Conservation (phyloP, 164 flowering plant genomes). For the Sextonia rubra region DNA sequence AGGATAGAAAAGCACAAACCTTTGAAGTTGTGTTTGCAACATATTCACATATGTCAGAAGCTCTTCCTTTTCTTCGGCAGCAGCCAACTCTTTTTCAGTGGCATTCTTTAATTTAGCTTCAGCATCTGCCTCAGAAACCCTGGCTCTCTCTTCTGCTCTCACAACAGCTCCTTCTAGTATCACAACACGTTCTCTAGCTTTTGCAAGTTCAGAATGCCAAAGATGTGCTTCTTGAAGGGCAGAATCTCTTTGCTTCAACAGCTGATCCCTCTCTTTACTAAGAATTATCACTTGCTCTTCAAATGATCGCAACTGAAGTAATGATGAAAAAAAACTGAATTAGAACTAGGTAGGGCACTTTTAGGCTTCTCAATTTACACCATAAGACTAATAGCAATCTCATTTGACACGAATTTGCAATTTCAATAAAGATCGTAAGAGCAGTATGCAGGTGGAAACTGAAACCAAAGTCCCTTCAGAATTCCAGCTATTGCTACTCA, state of each 20-base stretch:
- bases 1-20: conserved; percentile 40
- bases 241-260: conserved; percentile 76
- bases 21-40: conserved; percentile 72
- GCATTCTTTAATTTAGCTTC: conserved; percentile 77
- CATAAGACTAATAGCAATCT: too few relatives aligned
- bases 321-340: too few relatives aligned
- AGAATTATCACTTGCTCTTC: conserved; percentile 54
- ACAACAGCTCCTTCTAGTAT: conserved; percentile 85
- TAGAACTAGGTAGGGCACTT: too few relatives aligned
- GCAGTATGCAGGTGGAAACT: too few relatives aligned
- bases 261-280: conserved; percentile 62
- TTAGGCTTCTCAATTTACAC: too few relatives aligned
- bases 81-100: conserved; percentile 53
- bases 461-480: too few relatives aligned
- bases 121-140: conserved; percentile 70
- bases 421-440: too few relatives aligned
- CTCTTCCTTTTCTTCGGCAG: conserved; percentile 70
- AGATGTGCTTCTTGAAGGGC: conserved; percentile 78
- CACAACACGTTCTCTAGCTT: conserved; percentile 87
- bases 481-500: too few relatives aligned
- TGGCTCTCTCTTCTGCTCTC: conserved; percentile 88
- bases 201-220: conserved; percentile 97
- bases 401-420: too few relatives aligned
- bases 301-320: conserved; percentile 66
- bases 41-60: conserved; percentile 58